A percentile compares a stretch with the other conserved stretches of the same genome.
Conservation (phyloP, 805 yeast species). For the Dipodascopsis uninucleata region DNA sequence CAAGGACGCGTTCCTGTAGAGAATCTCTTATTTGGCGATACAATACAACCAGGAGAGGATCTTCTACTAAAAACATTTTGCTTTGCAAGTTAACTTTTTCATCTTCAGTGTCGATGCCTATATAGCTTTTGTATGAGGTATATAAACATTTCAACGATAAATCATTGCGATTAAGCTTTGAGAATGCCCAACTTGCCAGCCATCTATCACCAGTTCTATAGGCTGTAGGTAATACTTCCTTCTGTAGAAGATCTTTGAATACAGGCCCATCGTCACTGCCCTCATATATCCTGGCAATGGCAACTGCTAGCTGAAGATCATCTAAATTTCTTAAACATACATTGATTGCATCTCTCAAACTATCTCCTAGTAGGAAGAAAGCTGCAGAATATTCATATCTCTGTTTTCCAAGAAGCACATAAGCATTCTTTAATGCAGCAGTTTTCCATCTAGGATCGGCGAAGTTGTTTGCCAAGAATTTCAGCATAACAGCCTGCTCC, state of each 20-base stretch:
- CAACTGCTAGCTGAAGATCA: slow-evolving; percentile 72
- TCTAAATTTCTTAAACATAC: slow-evolving; percentile 64
- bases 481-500: slow-evolving; percentile 79
- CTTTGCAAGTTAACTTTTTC: slow-evolving; percentile 8
- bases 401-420: slow-evolving; percentile 83
- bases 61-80: slow-evolving; percentile 55
- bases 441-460: slow-evolving; percentile 70
- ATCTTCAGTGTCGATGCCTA: slow-evolving; percentile 2
- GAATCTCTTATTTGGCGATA: slow-evolving; percentile 59
- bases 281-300: slow-evolving; percentile 73
- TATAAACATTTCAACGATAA: slow-evolving; percentile 48
- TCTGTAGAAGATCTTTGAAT: slow-evolving; percentile 47
- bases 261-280: slow-evolving; percentile 54
- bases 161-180: slow-evolving; percentile 53
- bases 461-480: slow-evolving; percentile 74
- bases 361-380: slow-evolving; percentile 75
- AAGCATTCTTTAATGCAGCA: slow-evolving; percentile 91
- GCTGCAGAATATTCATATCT: slow-evolving; percentile 83
- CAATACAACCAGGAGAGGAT: slow-evolving; percentile 72
- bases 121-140: slow-evolving; percentile 9
- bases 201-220: slow-evolving; percentile 67
- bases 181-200: slow-evolving; percentile 75
- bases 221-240: slow-evolving; percentile 53
- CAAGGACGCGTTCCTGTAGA: slow-evolving; percentile 48
- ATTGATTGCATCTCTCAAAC: slow-evolving; percentile 71